Base-by-base conservation (phyloP, 768 basidiomycete genomes). In the Grammothele lineata region DNA sequence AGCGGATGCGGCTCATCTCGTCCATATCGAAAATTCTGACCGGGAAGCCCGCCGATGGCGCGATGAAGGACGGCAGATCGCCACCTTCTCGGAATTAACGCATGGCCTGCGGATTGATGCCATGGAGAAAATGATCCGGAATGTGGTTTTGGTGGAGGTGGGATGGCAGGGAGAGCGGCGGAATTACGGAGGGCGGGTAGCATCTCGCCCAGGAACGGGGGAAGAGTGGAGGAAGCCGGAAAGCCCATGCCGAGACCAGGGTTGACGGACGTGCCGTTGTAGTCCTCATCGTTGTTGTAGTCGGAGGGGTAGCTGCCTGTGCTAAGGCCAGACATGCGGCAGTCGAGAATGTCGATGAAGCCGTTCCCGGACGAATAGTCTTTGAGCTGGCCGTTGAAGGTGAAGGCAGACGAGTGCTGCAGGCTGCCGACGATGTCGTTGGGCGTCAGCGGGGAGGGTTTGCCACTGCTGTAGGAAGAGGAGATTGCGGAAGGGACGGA, bases 381-480 rank as follows among this genome's bases (percentile, higher is more conserved):
- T 61, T 87, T 85, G 15, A 52, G 38, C 40, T 59, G 57, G 24
- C 59, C 62, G 50, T 62, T 63, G 54, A 67, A 60, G 38, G 71
- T 62, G 58, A 82, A 85, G 6, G 64, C 70, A 14, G 76, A 68
- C 5, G 76, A 64, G 51, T 76, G 77, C 55, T 81, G 82, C 7
- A 87, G 69, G 40, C 71, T 71, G 47, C 70, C 66, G 50, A 80
- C 76, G 35, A 79, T 69, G 63, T 87, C 86, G 56, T 65, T 81
- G 26, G 85, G 85, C 11, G 84, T 84, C 36, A 87, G 70, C 0
- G 87, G 85, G 17, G 87, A 87, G 40, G 81, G 83, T 65, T 87
- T 88, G 52, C 85, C 85, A 48, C 79, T 82, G 69, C 73, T 75
- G 19, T 81, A 70, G 62, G 83, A 80, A n/a, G n/a, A n/a, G n/a